Conservation (phyloP, 2,329 filamentous ascomycete genomes). For the Westerdykella ornata region DNA sequence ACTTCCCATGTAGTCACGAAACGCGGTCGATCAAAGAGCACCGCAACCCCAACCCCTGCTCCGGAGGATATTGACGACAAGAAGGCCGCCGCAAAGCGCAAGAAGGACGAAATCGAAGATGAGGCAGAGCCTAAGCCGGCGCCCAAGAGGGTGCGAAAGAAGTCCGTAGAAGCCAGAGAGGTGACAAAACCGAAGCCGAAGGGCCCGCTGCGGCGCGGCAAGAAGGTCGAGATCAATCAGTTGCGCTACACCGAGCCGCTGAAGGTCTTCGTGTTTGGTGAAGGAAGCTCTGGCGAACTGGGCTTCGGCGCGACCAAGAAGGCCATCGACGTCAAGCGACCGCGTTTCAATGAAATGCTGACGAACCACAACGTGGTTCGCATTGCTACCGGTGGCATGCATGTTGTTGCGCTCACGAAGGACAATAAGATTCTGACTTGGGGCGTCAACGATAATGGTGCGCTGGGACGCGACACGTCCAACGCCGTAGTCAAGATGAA, state of each 20-base stretch:
- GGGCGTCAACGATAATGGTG: conserved; percentile 82
- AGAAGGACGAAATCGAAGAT: conserved; percentile 22
- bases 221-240: conserved; percentile 52
- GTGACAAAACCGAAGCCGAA: conserved; percentile 21
- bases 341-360: conserved; percentile 60
- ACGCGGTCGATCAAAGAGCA: conserved; percentile 24
- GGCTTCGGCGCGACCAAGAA: conserved; percentile 64
- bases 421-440: conserved; percentile 79
- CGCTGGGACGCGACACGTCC: conserved; percentile 66
- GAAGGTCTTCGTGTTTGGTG: conserved; percentile 74
- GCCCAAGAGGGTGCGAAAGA: conserved; percentile 19
- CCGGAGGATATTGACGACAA: conserved; percentile 7
- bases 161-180: conserved; percentile 7
- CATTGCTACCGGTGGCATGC: conserved; percentile 75
- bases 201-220: conserved; percentile 27
- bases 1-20: background rate
- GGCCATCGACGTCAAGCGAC: conserved; percentile 65
- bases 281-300: conserved; percentile 74
- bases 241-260: conserved; percentile 55
- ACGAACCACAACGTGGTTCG: conserved; percentile 61
- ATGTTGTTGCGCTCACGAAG: conserved; percentile 66
- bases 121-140: conserved; percentile 11
- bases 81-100: conserved; percentile 21
- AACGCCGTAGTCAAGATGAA: conserved; percentile 57
- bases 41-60: conserved; percentile 1